phyloP scores from a whole-genome alignment of 2,329 filamentous ascomycete genomes.

The Aspergillus oerlinghausenensis region DNA sequence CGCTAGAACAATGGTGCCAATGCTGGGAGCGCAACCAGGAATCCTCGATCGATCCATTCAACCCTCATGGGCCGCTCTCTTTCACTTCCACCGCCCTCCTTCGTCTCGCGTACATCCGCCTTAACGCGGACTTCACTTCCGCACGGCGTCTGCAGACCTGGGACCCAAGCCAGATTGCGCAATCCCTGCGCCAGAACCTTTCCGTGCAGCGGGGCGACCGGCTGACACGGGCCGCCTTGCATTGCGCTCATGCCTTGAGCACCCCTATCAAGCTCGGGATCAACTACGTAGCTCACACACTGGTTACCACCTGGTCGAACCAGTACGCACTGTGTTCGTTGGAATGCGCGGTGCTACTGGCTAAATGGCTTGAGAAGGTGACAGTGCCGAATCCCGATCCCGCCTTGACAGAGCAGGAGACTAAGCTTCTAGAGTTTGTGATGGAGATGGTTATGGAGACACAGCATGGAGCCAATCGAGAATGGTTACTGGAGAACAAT shows the following conservation, averaged over 20 bases:
- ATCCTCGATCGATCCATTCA: conserved; percentile 31
- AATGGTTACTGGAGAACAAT: conserved; percentile 31
- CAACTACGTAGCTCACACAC: conserved; percentile 51
- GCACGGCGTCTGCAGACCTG: conserved; percentile 29
- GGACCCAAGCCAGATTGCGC: conserved; percentile 28
- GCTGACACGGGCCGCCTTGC: conserved; percentile 46
- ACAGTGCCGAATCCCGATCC: conserved; percentile 24
- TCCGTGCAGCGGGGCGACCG: conserved; percentile 44
- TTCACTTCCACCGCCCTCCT: conserved; percentile 32
- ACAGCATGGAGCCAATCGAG: conserved; percentile 25
- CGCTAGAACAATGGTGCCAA: conserved; percentile 32
- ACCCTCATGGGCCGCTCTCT: conserved; percentile 29
- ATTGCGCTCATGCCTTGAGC: conserved; percentile 52
- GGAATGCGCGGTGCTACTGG: conserved; percentile 52
- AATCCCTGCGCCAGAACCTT: conserved; percentile 27
- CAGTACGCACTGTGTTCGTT: conserved; percentile 53
- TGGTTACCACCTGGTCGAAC: conserved; percentile 55
- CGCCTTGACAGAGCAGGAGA: conserved; percentile 28
- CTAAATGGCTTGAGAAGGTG: conserved; percentile 41
- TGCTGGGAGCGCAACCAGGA: conserved; percentile 34
- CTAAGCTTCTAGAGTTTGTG: conserved; percentile 30
- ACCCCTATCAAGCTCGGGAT: conserved; percentile 54
- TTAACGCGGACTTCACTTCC: conserved; percentile 32
- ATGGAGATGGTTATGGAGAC: conserved; percentile 35
- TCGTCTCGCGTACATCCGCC: conserved; percentile 30